Conservation (phyloP, 2,329 filamentous ascomycete genomes). For the Aphanoascus verrucosus region DNA sequence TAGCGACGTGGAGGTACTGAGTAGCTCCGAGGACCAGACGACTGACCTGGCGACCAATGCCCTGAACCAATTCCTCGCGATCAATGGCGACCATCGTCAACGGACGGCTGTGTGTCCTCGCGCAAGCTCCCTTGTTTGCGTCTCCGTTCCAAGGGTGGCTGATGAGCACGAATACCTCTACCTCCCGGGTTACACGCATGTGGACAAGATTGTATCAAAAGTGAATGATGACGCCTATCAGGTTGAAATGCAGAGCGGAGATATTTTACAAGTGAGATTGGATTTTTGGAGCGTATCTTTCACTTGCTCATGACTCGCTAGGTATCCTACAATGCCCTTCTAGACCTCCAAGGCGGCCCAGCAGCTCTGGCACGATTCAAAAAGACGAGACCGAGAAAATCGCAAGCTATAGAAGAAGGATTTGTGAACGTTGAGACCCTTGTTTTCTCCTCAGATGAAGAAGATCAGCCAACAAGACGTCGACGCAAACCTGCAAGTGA, state of each 20-base stretch:
- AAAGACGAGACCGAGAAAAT: background rate
- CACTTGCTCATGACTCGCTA: constrained; percentile 2
- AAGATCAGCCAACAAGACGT: background rate
- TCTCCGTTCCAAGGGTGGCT: constrained; percentile 15
- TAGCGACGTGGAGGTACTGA: background rate
- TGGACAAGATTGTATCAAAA: constrained; percentile 13
- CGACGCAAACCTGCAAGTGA: background rate
- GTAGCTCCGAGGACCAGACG: background rate
- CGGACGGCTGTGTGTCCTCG: background rate
- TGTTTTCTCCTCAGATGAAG: constrained; percentile 16
- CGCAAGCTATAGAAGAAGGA: background rate
- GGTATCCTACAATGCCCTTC: constrained; percentile 7
- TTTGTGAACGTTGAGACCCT: constrained; percentile 16
- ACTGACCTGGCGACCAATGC: constrained; percentile 9
- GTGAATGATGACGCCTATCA: constrained; percentile 9
- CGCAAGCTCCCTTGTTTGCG: background rate
- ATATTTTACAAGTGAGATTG: constrained; percentile 13
- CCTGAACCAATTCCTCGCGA: constrained; percentile 15
- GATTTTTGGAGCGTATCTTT: background rate
- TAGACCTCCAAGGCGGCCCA: constrained; percentile 4
- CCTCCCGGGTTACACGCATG: constrained; percentile 15
- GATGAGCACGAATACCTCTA: constrained; percentile 16
- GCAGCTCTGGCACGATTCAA: constrained; percentile 9
- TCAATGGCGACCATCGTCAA: constrained; percentile 8
- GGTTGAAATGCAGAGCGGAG: constrained; percentile 13